These are phyloP conservation scores for Xylaria sp. DNA, from an alignment of 2,329 filamentous ascomycete species.

Conservation along the genomic window DNA sequence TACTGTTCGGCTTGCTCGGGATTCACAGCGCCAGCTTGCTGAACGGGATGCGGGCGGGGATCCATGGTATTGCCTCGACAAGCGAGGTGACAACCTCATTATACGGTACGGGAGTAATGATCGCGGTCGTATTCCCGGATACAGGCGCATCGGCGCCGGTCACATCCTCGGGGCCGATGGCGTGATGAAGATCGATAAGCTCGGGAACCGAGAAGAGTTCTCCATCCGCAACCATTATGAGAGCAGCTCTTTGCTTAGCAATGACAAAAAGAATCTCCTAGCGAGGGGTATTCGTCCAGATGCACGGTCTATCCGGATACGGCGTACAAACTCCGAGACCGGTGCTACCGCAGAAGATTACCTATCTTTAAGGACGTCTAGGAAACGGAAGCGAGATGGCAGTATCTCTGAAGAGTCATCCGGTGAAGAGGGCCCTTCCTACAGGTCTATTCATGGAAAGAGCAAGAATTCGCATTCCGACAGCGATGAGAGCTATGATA, in stretches of 20 bases:
- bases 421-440: conserved; percentile 63
- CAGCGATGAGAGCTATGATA: conserved; percentile 62
- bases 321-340: conserved; percentile 45
- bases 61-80: conserved; percentile 72
- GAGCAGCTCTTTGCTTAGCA: conserved; percentile 53
- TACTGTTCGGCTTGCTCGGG: conserved; percentile 13
- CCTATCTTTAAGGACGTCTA: conserved; percentile 57
- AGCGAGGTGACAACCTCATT: conserved; percentile 80
- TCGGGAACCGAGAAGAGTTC: conserved; percentile 67
- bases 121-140: conserved; percentile 76
- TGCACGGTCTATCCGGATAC: conserved; percentile 56
- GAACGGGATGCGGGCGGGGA: conserved; percentile 29
- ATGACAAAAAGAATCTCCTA: conserved; percentile 61
- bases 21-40: conserved; percentile 36
- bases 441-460: conserved; percentile 74
- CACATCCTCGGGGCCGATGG: conserved; percentile 73
- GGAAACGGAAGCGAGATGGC: conserved; percentile 56
- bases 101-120: conserved; percentile 79
- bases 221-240: conserved; percentile 60
- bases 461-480: conserved; percentile 63
- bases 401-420: conserved; percentile 54
- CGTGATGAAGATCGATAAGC: conserved; percentile 73
- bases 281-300: conserved; percentile 55
- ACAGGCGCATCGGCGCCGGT: conserved; percentile 75
- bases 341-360: conserved; percentile 57